Conservation (phyloP, 73 alveolate genomes). For the Paramecium octaurelia region DNA sequence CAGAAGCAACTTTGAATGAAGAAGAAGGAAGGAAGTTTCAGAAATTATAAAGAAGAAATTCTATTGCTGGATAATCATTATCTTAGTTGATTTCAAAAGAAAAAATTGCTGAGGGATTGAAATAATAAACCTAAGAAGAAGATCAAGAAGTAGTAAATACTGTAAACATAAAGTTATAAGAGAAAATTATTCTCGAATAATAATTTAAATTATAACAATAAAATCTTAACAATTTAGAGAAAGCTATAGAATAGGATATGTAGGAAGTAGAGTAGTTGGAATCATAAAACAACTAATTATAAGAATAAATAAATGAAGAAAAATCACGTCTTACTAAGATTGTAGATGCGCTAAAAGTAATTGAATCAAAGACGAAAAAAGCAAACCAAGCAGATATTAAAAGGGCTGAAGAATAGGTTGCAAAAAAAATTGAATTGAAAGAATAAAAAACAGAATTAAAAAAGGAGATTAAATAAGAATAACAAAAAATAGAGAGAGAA, state of each 20-base stretch:
- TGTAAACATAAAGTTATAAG: conserved; percentile 5
- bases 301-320: not conserved
- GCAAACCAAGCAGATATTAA: not conserved
- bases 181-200: not conserved
- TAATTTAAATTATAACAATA: not conserved
- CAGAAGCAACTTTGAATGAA: conserved; percentile 20
- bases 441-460: conserved; percentile 38
- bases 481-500: conserved; percentile 31
- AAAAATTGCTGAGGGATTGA: conserved; percentile 6
- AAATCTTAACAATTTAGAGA: not conserved
- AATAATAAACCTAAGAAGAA: not conserved
- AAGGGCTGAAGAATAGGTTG: conserved; percentile 47
- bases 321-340: not conserved
- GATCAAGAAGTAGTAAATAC: not conserved
- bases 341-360: not conserved
- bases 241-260: not conserved
- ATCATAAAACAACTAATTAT: not conserved
- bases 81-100: conserved; percentile 13
- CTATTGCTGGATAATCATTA: conserved; percentile 38
- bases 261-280: not conserved
- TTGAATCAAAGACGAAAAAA: conserved; percentile 30
- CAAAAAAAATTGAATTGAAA: conserved; percentile 13
- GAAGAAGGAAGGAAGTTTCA: conserved; percentile 29
- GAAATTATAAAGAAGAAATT: conserved; percentile 39
- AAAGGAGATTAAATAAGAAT: conserved; percentile 50